These are phyloP conservation scores for Rickenella mellea DNA, from an alignment of 768 basidiomycete genomes.

Conservation along the genomic window DNA sequence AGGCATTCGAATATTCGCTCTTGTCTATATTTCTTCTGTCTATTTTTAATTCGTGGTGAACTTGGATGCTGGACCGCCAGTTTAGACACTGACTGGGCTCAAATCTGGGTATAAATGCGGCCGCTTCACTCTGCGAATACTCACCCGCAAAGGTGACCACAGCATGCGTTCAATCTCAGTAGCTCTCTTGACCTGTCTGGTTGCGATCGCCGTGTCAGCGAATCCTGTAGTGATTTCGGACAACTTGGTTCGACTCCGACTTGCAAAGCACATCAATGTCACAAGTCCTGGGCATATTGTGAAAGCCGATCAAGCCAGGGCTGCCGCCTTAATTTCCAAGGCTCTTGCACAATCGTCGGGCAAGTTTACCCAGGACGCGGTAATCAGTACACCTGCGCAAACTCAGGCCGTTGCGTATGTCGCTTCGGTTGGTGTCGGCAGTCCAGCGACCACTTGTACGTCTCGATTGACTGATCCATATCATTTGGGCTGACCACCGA, in stretches of 20 bases:
- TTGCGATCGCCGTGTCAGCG: conserved; percentile 36
- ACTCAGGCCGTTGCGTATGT: conserved; percentile 32
- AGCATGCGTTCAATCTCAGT: too few species aligned
- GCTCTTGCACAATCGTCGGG: conserved; percentile 18
- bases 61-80: too few species aligned
- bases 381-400: conserved; percentile 26
- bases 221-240: conserved; percentile 33
- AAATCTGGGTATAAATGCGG: too few species aligned
- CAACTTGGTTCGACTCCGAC: conserved; percentile 34
- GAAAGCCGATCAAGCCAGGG: conserved; percentile 41
- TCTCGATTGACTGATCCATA: neutral
- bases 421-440: conserved; percentile 40
- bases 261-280: conserved; percentile 46
- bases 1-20: too few species aligned
- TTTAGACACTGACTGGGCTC: too few species aligned
- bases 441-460: conserved; percentile 45
- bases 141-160: too few species aligned
- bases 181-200: conserved; percentile 35
- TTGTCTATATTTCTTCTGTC: too few species aligned
- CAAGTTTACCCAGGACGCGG: conserved; percentile 11
- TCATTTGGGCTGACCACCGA: neutral
- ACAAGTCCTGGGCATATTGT: conserved; percentile 40
- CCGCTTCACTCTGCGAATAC: too few species aligned
- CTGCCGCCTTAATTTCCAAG: conserved; percentile 29
- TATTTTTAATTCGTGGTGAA: too few species aligned